Conservation (phyloP, 2,329 filamentous ascomycete species). For the Annulohypoxylon truncatum region DNA sequence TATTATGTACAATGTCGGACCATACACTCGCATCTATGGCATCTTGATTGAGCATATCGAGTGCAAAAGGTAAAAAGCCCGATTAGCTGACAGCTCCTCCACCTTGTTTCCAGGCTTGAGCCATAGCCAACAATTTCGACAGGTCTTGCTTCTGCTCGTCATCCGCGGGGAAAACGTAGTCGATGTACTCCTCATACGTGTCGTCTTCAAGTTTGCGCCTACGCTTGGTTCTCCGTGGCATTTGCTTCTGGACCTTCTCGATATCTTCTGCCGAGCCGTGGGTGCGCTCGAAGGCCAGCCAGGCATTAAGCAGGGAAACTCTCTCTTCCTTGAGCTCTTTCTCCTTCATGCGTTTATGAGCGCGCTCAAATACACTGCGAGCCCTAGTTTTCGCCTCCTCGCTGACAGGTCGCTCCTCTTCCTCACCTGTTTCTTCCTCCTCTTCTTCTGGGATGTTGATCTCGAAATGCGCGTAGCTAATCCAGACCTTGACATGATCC, state of each 20-base stretch:
- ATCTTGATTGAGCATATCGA: constrained; percentile 11
- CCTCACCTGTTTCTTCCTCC: constrained; percentile 68
- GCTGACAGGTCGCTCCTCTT: constrained; percentile 76
- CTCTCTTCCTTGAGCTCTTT: constrained; percentile 92
- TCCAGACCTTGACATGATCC: constrained; percentile 99
- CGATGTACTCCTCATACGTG: constrained; percentile 94
- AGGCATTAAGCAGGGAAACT: constrained; percentile 90
- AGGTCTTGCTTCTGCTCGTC: constrained; percentile 87
- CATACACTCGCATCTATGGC: constrained; percentile 5
- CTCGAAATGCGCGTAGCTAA: constrained; percentile 98
- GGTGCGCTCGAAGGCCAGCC: constrained; percentile 90
- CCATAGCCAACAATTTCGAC: constrained; percentile 85
- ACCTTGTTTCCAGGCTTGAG: constrained; percentile 85
- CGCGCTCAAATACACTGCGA: constrained; percentile 84
- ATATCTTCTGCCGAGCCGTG: constrained; percentile 82
- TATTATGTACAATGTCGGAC: constrained; percentile 28
- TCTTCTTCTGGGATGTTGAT: constrained; percentile 88
- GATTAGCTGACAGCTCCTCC: constrained; percentile 50
- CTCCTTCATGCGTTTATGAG: constrained; percentile 87
- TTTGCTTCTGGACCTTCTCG: constrained; percentile 87
- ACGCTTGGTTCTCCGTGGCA: constrained; percentile 94
- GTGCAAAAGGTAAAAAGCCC: neutral
- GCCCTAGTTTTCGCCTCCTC: constrained; percentile 87
- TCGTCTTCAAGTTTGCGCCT: constrained; percentile 91
- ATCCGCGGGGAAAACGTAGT: constrained; percentile 97